Conservation (phyloP, 2,329 filamentous ascomycete genomes). For the Fusarium sp. region DNA sequence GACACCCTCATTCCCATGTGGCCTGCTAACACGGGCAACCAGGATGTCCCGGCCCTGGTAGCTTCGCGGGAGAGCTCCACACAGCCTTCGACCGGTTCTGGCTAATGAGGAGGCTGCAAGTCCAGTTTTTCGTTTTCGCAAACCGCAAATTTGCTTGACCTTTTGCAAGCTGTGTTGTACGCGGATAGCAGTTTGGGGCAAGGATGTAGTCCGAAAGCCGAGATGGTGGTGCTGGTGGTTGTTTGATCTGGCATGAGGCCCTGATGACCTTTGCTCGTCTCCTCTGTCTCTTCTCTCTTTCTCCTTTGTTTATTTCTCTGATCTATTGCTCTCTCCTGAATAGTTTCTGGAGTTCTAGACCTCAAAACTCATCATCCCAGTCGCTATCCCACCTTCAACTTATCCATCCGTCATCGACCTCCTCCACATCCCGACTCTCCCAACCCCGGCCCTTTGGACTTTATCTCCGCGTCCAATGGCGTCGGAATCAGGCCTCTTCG, state of each 20-base stretch:
- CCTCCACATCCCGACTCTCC: constrained; percentile 2
- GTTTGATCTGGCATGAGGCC: neutral
- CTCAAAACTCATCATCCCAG: neutral
- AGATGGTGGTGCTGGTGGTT: constrained; percentile 11
- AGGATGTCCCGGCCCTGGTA: constrained; percentile 7
- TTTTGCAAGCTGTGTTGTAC: constrained; percentile 11
- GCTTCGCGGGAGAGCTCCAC: constrained; percentile 23
- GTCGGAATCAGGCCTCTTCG: constrained; percentile 9
- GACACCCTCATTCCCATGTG: constrained; percentile 9
- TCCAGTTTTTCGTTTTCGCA: constrained; percentile 15
- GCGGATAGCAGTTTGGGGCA: constrained; percentile 11
- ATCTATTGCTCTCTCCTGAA: neutral
- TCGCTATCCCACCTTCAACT: constrained; percentile 4
- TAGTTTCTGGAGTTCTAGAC: neutral
- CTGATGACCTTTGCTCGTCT: neutral
- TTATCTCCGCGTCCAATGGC: constrained; percentile 19
- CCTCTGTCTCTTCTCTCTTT: constrained; percentile 2
- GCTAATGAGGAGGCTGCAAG: constrained; percentile 21
- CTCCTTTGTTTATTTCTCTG: neutral
- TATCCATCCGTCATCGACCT: constrained; percentile 29
- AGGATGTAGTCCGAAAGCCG: constrained; percentile 18
- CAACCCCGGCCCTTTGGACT: constrained; percentile 11
- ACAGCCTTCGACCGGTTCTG: constrained; percentile 1
- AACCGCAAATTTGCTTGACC: neutral
- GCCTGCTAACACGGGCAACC: constrained; percentile 5